Evolutionary conservation across 1,139 yeast species (phyloP).

Genomic region (Kluyveromyces sp.): DNA sequence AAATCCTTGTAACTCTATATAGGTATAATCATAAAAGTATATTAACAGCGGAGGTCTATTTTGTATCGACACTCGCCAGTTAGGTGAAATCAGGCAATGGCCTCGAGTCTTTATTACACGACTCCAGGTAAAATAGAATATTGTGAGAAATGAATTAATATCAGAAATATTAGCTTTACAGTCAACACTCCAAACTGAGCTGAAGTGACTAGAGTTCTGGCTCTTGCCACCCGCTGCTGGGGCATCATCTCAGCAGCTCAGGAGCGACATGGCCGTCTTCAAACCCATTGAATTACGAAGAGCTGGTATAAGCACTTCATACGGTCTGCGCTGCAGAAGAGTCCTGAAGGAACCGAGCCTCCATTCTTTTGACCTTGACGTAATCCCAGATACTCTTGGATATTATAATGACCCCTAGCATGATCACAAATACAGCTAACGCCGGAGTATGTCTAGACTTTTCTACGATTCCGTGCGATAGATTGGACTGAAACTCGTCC

Average conservation of each 20-base stretch:
- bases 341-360: conserved; percentile 34
- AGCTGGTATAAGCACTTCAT: too few species aligned
- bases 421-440: conserved; percentile 26
- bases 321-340: background rate
- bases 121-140: too few species aligned
- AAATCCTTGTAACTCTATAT: background rate
- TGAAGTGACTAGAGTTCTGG: too few species aligned
- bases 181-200: too few species aligned
- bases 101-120: too few species aligned
- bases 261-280: too few species aligned
- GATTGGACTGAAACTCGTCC: conserved; percentile 43
- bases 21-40: background rate
- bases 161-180: too few species aligned
- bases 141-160: too few species aligned
- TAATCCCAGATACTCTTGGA: conserved; percentile 66
- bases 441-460: conserved; percentile 36
- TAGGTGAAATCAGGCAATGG: too few species aligned
- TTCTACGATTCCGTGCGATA: conserved; percentile 35
- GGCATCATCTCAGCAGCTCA: too few species aligned
- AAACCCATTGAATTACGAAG: too few species aligned
- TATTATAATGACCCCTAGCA: conserved; percentile 59
- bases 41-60: background rate
- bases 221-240: too few species aligned
- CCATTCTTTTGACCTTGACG: conserved; percentile 70
- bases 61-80: background rate